Percentiles rank a stretch among this genome's conserved stretches.
Conservation (phyloP, 2,329 filamentous ascomycete species). For the Cryphonectria carpinicola region DNA sequence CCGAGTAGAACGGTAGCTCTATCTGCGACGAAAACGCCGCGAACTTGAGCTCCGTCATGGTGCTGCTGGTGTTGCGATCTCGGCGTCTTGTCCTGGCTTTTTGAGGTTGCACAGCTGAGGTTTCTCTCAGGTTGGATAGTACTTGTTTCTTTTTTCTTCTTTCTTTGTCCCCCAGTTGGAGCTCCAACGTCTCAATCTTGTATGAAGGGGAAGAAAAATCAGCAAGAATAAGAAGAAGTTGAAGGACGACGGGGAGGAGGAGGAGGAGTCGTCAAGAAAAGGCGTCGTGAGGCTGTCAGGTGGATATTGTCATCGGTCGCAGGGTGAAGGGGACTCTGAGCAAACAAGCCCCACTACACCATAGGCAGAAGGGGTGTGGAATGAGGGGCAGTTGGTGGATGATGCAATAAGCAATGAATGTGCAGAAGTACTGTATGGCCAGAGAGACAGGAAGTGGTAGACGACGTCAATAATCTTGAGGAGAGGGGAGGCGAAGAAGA, state of each 20-base stretch:
- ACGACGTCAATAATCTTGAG: neutral
- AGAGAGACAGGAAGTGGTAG: neutral
- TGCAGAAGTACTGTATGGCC: neutral
- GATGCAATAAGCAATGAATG: neutral
- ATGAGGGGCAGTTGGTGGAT: slow-evolving; percentile 4
- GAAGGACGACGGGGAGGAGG: neutral
- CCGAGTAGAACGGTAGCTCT: slow-evolving; percentile 92
- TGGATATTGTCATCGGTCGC: neutral
- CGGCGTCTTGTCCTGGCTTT: neutral
- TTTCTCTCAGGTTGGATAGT: neutral
- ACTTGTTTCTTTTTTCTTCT: neutral
- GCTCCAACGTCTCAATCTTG: neutral
- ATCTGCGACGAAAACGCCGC: slow-evolving; percentile 92
- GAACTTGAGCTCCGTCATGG: slow-evolving; percentile 67
- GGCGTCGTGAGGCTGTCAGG: neutral
- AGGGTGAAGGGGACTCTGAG: slow-evolving; percentile 8
- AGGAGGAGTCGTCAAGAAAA: neutral
- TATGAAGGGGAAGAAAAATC: neutral
- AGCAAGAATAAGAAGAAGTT: neutral
- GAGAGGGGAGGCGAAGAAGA: neutral
- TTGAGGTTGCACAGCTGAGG: neutral
- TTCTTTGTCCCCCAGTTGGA: neutral
- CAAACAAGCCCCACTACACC: slow-evolving; percentile 7
- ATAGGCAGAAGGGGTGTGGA: neutral
- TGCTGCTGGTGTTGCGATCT: slow-evolving; percentile 30